A percentile compares a stretch with the other conserved stretches of the same genome.
These are phyloP conservation scores for Capronia epimyces DNA, from an alignment of 2,329 filamentous ascomycete genomes.

Conservation along the genomic window DNA sequence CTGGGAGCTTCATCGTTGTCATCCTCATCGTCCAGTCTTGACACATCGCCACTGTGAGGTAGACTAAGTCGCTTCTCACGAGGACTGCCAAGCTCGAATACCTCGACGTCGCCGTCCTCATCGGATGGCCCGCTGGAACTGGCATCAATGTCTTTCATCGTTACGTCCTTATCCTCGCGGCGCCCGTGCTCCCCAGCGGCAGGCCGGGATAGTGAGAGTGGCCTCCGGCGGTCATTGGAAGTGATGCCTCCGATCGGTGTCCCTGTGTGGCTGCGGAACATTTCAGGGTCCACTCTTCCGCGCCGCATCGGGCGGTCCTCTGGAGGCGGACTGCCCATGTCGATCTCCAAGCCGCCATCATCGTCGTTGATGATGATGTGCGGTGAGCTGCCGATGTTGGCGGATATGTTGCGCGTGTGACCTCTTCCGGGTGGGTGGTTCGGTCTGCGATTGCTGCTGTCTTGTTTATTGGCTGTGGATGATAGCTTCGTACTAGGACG, in stretches of 20 bases:
- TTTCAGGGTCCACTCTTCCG: slow-evolving; percentile 19
- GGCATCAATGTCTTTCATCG: slow-evolving; percentile 37
- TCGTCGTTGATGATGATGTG: slow-evolving; percentile 43
- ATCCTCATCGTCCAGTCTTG: slow-evolving; percentile 8
- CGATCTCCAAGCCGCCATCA: slow-evolving; percentile 42
- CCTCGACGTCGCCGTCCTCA: slow-evolving; percentile 45
- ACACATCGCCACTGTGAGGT: slow-evolving; percentile 9
- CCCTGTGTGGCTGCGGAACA: slow-evolving; percentile 24
- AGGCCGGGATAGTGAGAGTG: not conserved
- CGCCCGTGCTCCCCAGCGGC: not conserved
- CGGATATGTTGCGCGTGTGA: slow-evolving; percentile 18
- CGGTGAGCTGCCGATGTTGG: slow-evolving; percentile 27
- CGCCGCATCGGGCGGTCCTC: slow-evolving; percentile 28
- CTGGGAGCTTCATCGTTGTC: not conserved
- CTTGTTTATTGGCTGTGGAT: not conserved
- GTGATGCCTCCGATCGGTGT: slow-evolving; percentile 16
- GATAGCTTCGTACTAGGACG: slow-evolving; percentile 1
- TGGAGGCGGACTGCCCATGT: slow-evolving; percentile 44
- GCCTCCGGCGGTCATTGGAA: slow-evolving; percentile 3
- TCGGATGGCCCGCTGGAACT: slow-evolving; percentile 28
- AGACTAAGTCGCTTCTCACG: slow-evolving; percentile 9
- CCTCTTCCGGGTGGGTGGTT: slow-evolving; percentile 2
- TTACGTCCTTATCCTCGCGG: slow-evolving; percentile 24
- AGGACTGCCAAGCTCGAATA: slow-evolving; percentile 32
- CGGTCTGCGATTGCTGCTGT: slow-evolving; percentile 1